Percentiles rank a stretch among this genome's conserved stretches.
These are phyloP conservation scores for Mytilinidion resinicola DNA, from an alignment of 495 filamentous ascomycete species.

Conservation along the genomic window DNA sequence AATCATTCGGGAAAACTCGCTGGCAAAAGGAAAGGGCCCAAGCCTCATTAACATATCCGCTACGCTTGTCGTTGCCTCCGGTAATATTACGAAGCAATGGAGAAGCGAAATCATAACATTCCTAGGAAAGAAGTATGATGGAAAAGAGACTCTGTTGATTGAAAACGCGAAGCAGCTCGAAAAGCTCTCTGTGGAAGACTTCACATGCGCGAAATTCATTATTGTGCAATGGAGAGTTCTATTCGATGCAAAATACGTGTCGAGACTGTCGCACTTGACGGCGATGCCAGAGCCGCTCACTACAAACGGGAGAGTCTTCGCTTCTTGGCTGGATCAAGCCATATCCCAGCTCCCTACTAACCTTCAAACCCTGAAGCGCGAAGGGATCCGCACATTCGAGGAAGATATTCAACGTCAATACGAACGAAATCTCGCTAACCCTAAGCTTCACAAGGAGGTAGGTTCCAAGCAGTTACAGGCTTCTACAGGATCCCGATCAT, in stretches of 20 bases:
- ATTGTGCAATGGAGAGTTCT: conserved; percentile 49
- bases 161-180: conserved; percentile 37
- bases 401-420: conserved; percentile 31
- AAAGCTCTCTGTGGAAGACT: conserved; percentile 33
- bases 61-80: conserved; percentile 63
- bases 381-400: conserved; percentile 31
- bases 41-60: conserved; percentile 49
- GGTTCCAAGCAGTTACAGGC: too few relatives aligned
- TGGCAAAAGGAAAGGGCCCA: too few relatives aligned
- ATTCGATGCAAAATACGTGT: conserved; percentile 42
- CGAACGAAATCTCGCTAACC: conserved; percentile 13
- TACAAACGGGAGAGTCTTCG: conserved; percentile 42
- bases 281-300: conserved; percentile 42
- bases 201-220: conserved; percentile 52
- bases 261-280: conserved; percentile 46
- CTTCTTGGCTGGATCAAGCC: conserved; percentile 49
- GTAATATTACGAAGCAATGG: conserved; percentile 64
- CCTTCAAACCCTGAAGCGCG: conserved; percentile 34
- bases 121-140: conserved; percentile 29
- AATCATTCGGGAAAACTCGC: conserved; percentile 5
- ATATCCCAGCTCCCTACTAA: conserved; percentile 38
- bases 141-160: conserved; percentile 38
- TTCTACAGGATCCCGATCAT: too few relatives aligned
- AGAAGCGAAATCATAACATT: conserved; percentile 54
- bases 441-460: too few relatives aligned